Evolutionary conservation across 2,329 filamentous ascomycete species (phyloP), one percentile per base, ranked within the genome.

Genomic region (Paraconiothyrium sp.): DNA sequence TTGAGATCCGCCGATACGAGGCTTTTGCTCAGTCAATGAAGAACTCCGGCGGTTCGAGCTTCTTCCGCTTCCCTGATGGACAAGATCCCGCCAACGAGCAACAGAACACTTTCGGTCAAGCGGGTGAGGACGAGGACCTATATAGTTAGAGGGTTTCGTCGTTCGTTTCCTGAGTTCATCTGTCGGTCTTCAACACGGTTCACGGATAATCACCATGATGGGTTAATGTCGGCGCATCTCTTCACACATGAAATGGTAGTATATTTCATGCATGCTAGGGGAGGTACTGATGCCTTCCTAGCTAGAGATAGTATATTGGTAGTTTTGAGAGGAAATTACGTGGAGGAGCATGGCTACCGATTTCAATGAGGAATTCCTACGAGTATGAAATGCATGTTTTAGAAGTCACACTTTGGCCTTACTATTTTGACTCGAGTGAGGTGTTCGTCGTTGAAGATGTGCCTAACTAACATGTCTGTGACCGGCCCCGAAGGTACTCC

Each of bases 21-120:
- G 94, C 95, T 4, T 99, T 99, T 75, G 92, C 94, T 44, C 94
- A 98, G 84, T 94, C 94, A 80, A 96, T 99, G 93, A 99, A 99
- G 92, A 97, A 97, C 79, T 90, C 92, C 62, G 94, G 93, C 55
- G 94, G 94, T 43, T 94, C 94, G 75, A 93, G 92, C 72, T 97
- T 95, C 88, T 99, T 99, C 92, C 94, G 96, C 82, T 99, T 99
- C 89, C 94, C 80, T 71, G 86, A 82, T 37, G 72, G 57, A 8
- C 87, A 83, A 82, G 81, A 79, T 67, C 83, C 80, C 67, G 81
- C 78, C 66, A 78, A 71, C 58, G 76, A 75, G 65, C 77, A 79
- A 72, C 72, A 82, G 77, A 81, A 82, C 67, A 83, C 79, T 54
- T 94, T 95, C 72, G 94, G 93, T 67, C 91, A 94, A 74, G 92